phyloP scores from a whole-genome alignment of 768 basidiomycete genomes.

The Astraeus odoratus region DNA sequence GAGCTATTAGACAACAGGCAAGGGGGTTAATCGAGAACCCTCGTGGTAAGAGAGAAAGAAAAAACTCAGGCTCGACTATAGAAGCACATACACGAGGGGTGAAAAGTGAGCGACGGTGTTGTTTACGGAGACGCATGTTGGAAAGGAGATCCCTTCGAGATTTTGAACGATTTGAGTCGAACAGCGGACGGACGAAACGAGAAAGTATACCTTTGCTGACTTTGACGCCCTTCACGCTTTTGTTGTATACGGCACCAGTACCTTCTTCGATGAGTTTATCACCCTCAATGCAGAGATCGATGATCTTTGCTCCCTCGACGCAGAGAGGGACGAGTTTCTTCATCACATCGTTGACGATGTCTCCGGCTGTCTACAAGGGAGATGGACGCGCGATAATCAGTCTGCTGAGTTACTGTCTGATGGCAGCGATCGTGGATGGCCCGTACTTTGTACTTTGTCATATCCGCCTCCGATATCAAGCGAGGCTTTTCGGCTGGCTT shows the following conservation, averaged over 20 bases:
- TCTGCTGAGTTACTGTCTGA: constrained; percentile 13
- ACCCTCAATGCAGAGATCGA: constrained; percentile 89
- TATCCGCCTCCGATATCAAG: constrained; percentile 61
- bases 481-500: constrained; percentile 43
- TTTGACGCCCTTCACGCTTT: constrained; percentile 82
- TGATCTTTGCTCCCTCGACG: constrained; percentile 76
- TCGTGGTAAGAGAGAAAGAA: neutral
- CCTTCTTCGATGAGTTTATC: constrained; percentile 90
- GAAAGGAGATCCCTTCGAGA: constrained; percentile 82
- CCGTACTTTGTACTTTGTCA: constrained; percentile 82
- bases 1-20: constrained; percentile 40
- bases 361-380: constrained; percentile 68
- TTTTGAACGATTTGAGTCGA: constrained; percentile 6
- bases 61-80: neutral
- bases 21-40: constrained; percentile 21
- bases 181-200: neutral
- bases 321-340: constrained; percentile 75
- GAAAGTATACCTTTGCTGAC: constrained; percentile 70
- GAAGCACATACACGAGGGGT: constrained; percentile 80
- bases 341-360: constrained; percentile 79
- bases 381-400: constrained; percentile 6
- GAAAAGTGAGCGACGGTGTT: constrained; percentile 95
- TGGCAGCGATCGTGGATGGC: neutral
- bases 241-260: constrained; percentile 84
- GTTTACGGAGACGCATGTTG: constrained; percentile 91